Base-by-base conservation (phyloP, 75 land plant species). In the Adiantum capillusveneris region DNA sequence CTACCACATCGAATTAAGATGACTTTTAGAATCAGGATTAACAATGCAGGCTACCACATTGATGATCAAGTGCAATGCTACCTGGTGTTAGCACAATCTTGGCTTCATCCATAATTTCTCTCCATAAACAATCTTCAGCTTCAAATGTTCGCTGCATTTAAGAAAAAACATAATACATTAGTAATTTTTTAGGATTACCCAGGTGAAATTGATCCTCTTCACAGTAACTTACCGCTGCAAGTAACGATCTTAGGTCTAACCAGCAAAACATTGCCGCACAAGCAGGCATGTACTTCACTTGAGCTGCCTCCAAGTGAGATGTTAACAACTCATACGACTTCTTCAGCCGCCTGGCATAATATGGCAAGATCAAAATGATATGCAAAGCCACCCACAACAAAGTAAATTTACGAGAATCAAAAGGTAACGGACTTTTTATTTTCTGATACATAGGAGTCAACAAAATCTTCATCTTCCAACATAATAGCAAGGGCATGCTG, bases 261-360 rank as follows among this genome's bases (percentile, higher is more conserved):
- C 76, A 73, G 55, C 76, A 73, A 48, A 73, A 73, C 76, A 73
- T 73, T 6, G 76, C 76, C 45, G 76, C 76, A 55, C 76, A 73
- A 42, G 76, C 76, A 21, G 76, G 76, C 76, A 73, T 73, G 65
- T 73, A 73, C 46, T 56, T 62, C 5, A 73, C 31, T 24, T 68
- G 43, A 20, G 63, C 64, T 25, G 71, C 45, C 48, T 66, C 65
- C 21, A 73, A 57, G 11, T 48, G 42, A 26, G 48, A 60, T 17
- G 76, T 67, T 29, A 73, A 50, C n/a, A 73, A 58, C 31, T 73
- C 69, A 37, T 73, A 73, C 9, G 76, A 73, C n/a, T 67, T 73
- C 52, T 73, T 73, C 59, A 73, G 53, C 3, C 76, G 76, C 70
- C 76, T 72, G 63, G 9, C 9, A 34, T 34, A 5, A 34, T 3